Percentiles rank a stretch among this genome's conserved stretches.
Conservation (phyloP, 2,329 filamentous ascomycete genomes). For the Grosmannia serpens region DNA sequence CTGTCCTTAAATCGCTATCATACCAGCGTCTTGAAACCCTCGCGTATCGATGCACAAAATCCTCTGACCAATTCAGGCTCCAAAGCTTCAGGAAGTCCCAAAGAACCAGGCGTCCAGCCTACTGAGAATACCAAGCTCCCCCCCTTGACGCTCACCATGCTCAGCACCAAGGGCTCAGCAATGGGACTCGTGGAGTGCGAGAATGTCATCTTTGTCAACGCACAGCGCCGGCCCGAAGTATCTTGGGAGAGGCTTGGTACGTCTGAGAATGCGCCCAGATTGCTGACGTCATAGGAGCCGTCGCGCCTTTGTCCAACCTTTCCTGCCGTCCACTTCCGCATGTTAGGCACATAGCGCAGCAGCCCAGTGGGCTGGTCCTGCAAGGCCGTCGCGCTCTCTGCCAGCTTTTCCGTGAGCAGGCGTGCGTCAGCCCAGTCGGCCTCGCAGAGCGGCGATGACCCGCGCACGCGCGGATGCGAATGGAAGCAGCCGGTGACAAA, state of each 20-base stretch:
- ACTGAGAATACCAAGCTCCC: not conserved
- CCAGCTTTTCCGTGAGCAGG: not conserved
- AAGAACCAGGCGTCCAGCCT: not conserved
- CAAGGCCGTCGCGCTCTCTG: not conserved
- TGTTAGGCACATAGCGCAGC: not conserved
- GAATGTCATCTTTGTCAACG: not conserved
- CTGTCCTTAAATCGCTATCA: not conserved
- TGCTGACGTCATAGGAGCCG: not conserved
- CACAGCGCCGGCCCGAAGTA: not conserved
- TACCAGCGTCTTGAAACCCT: not conserved
- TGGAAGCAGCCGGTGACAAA: not conserved
- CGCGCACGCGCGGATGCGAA: not conserved
- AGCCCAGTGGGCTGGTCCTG: not conserved
- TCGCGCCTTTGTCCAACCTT: not conserved
- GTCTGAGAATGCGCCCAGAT: not conserved
- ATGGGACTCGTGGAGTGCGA: not conserved
- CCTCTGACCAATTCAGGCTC: not conserved
- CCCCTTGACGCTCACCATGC: not conserved
- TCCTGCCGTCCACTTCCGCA: not conserved
- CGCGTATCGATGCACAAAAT: not conserved
- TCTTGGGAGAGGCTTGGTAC: not conserved
- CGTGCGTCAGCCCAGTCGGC: not conserved
- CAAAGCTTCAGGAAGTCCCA: not conserved
- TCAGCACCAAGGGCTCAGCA: not conserved
- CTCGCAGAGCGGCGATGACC: not conserved